phyloP scores from a whole-genome alignment of 2,329 filamentous ascomycete genomes.

The Pleomassaria siparia region DNA sequence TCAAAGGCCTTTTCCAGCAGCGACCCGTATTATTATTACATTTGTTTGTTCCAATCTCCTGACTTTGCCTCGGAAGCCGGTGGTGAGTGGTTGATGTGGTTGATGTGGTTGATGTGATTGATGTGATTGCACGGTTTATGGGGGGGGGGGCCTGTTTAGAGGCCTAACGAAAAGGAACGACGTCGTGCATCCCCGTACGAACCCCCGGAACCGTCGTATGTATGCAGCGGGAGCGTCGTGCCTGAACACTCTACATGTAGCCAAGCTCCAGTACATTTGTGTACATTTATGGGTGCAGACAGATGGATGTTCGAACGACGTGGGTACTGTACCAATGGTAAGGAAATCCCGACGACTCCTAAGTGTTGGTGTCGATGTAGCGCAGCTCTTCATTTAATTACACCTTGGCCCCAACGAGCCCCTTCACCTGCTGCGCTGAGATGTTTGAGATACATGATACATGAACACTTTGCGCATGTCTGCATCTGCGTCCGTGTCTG shows the following conservation, averaged over 20 bases:
- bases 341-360: too few species aligned
- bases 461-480: conserved; percentile 13
- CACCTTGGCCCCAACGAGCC: conserved; percentile 16
- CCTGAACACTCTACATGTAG: conserved; percentile 5
- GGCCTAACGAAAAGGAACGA: too few species aligned
- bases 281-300: too few species aligned
- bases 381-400: too few species aligned
- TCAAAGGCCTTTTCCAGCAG: conserved; percentile 4
- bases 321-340: too few species aligned
- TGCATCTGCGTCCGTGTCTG: not conserved
- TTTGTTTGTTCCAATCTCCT: conserved; percentile 9
- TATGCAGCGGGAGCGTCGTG: conserved; percentile 8
- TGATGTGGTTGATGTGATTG: too few species aligned
- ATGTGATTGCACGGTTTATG: too few species aligned
- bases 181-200: not conserved
- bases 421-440: conserved; percentile 16
- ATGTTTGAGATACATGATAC: conserved; percentile 21
- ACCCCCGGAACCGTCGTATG: not conserved
- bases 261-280: too few species aligned
- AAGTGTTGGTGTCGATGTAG: not conserved
- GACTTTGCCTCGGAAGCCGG: not conserved
- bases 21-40: not conserved
- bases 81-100: too few species aligned
- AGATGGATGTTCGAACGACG: too few species aligned
- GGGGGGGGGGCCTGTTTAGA: too few species aligned